These are phyloP conservation scores for Fusarium torulosum DNA, from an alignment of 2,329 filamentous ascomycete species.

Conservation along the genomic window DNA sequence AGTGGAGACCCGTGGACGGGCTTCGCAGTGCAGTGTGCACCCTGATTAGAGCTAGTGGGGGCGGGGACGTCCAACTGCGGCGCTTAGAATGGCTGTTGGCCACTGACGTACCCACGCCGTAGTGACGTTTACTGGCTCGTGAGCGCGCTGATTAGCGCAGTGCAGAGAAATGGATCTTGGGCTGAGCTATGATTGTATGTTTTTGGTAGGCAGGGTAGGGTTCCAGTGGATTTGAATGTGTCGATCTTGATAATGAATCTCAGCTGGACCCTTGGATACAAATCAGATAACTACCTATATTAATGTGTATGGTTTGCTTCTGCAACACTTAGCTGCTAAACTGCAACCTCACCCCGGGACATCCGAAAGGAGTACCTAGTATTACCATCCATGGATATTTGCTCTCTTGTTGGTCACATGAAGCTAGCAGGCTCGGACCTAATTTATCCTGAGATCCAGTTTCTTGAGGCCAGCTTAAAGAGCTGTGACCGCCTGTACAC, in stretches of 20 bases:
- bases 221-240: constrained; percentile 7
- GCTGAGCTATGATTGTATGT: constrained; percentile 7
- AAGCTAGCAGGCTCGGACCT: constrained; percentile 9
- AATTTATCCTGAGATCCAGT: constrained; percentile 9
- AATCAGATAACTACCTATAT: background rate
- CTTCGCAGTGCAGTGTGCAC: background rate
- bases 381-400: background rate
- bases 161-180: constrained; percentile 21
- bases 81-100: constrained; percentile 38
- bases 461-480: constrained; percentile 24
- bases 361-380: constrained; percentile 21
- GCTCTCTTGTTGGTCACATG: constrained; percentile 1
- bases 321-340: background rate
- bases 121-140: constrained; percentile 38
- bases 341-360: constrained; percentile 16
- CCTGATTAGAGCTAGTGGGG: constrained; percentile 35
- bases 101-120: constrained; percentile 34
- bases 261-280: constrained; percentile 4
- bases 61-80: constrained; percentile 19
- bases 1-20: constrained; percentile 5
- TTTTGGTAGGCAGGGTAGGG: background rate
- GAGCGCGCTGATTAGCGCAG: constrained; percentile 32
- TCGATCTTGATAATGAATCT: constrained; percentile 10
- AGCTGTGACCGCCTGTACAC: constrained; percentile 19
- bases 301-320: background rate